phyloP scores from a whole-genome alignment of 495 filamentous ascomycete genomes.

The Trichoderma asperelloides region DNA sequence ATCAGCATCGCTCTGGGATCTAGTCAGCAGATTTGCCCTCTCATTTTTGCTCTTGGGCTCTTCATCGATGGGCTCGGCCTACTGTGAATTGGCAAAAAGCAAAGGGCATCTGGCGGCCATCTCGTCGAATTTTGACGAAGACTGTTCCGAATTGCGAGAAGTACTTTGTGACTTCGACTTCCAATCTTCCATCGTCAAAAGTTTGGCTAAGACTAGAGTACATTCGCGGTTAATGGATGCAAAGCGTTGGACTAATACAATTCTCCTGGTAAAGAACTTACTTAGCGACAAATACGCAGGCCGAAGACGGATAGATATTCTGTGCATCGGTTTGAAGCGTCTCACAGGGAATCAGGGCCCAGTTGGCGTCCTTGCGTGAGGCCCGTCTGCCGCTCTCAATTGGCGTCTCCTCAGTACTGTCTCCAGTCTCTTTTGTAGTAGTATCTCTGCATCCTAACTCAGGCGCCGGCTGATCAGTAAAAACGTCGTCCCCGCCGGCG shows the following conservation, averaged over 20 bases:
- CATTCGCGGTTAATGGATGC: background rate
- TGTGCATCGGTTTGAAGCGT: conserved; percentile 42
- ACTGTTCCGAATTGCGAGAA: conserved; percentile 46
- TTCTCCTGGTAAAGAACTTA: conserved; percentile 25
- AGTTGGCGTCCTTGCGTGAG: conserved; percentile 14
- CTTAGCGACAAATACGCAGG: conserved; percentile 60
- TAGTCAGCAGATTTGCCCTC: conserved; percentile 12
- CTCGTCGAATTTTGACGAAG: conserved; percentile 56
- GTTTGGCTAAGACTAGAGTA: conserved; percentile 29
- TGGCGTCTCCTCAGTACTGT: background rate
- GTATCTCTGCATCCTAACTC: background rate
- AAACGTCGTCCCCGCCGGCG: background rate
- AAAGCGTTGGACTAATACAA: background rate
- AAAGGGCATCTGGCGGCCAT: conserved; percentile 48
- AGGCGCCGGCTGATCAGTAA: background rate
- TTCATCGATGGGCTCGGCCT: conserved; percentile 16
- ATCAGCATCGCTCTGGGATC: conserved; percentile 27
- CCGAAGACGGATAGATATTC: conserved; percentile 40
- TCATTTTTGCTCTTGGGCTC: background rate
- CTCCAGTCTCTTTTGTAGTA: background rate
- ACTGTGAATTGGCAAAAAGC: conserved; percentile 57
- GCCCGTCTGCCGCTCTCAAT: background rate
- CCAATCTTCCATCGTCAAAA: conserved; percentile 40
- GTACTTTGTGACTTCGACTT: conserved; percentile 39
- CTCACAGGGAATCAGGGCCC: conserved; percentile 12